Evolutionary conservation across 805 yeast species (phyloP).

Genomic region (Wickerhamiella dianesei): DNA sequence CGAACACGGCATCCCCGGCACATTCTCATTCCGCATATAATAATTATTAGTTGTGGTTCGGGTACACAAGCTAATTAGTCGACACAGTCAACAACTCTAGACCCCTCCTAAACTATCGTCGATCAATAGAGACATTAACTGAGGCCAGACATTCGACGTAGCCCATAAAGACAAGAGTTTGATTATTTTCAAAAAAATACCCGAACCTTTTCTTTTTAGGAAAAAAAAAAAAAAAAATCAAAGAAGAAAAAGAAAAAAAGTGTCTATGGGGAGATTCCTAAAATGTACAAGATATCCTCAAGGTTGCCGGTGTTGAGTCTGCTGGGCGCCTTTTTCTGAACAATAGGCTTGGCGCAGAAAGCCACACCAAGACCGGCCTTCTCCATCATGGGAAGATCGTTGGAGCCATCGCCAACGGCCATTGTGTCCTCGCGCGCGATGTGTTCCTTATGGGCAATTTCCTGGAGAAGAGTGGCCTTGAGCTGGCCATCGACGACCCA

Average conservation of each 20-base stretch:
- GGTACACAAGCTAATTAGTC: too few relatives aligned
- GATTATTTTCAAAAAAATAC: too few relatives aligned
- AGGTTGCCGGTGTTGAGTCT: constrained; percentile 62
- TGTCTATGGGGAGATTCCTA: constrained; percentile 52
- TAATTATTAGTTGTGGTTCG: too few relatives aligned
- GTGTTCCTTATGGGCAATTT: constrained; percentile 26
- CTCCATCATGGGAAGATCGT: constrained; percentile 85
- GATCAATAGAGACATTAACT: too few relatives aligned
- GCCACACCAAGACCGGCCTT: constrained; percentile 90
- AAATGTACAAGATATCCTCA: constrained; percentile 61
- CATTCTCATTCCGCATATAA: background rate
- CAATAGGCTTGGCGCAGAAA: constrained; percentile 94
- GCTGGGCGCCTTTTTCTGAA: constrained; percentile 71
- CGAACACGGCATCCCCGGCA: constrained; percentile 1
- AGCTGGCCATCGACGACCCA: constrained; percentile 73
- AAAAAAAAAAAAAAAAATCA: too few relatives aligned
- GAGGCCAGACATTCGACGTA: too few relatives aligned
- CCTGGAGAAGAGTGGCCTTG: constrained; percentile 59
- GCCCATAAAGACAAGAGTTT: too few relatives aligned
- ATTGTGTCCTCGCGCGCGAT: constrained; percentile 35
- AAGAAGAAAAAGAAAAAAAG: too few relatives aligned
- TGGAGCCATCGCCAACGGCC: constrained; percentile 96
- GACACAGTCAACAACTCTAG: too few relatives aligned
- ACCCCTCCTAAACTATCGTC: too few relatives aligned
- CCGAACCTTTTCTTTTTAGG: too few relatives aligned